phyloP scores from a whole-genome alignment of 768 basidiomycete genomes.

The Phaffia tasmanica region DNA sequence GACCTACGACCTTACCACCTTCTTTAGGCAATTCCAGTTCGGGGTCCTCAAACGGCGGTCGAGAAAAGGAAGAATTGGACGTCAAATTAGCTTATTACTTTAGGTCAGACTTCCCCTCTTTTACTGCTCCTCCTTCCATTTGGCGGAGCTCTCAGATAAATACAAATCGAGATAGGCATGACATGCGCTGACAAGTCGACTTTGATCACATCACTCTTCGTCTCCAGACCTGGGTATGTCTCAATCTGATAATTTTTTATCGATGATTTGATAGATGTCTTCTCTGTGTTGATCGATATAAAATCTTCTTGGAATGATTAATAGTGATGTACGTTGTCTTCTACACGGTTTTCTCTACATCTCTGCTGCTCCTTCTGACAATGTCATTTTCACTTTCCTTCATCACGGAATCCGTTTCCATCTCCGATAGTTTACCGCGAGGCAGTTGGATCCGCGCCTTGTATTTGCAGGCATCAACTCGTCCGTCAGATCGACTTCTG shows the following conservation, averaged over 20 bases:
- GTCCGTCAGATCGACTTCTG: slow-evolving; percentile 87
- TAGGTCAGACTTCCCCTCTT: slow-evolving; percentile 1
- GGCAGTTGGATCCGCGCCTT: slow-evolving; percentile 59
- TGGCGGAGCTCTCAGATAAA: slow-evolving; percentile 31
- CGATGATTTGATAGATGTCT: no score
- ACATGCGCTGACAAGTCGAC: no score
- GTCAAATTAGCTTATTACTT: slow-evolving; percentile 11
- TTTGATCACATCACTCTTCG: no score
- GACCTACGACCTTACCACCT: slow-evolving; percentile 42
- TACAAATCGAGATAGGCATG: background rate
- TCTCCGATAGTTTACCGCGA: no score
- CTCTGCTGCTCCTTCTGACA: slow-evolving; percentile 1
- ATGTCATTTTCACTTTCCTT: background rate
- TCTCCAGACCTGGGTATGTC: no score
- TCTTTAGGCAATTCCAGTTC: slow-evolving; percentile 2
- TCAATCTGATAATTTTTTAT: no score
- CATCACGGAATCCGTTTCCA: slow-evolving; percentile 70
- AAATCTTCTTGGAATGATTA: background rate
- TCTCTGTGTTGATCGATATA: no score
- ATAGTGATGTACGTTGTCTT: background rate
- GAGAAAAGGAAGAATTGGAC: background rate
- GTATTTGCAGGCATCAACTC: slow-evolving; percentile 92
- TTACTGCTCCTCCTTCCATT: background rate
- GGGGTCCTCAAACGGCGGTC: background rate
- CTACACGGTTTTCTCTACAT: background rate